These are phyloP conservation scores for Eutrema japonicum DNA, from an alignment of 345 rosid genomes.

Conservation along the genomic window DNA sequence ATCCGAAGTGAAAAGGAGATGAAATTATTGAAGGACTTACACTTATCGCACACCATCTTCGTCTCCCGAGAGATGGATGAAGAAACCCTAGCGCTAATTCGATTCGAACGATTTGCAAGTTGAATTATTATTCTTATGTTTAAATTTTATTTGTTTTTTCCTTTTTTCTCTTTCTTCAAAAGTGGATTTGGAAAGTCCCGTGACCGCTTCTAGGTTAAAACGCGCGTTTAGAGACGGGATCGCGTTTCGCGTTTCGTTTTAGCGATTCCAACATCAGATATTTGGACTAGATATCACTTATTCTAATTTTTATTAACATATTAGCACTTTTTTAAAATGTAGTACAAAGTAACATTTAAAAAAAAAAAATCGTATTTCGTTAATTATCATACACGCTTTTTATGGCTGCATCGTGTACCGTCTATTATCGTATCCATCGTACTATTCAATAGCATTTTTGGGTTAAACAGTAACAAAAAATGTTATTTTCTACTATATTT, in stretches of 20 bases:
- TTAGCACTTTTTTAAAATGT: no score
- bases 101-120: conserved; percentile 11
- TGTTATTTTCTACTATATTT: no score
- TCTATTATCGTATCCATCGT: no score
- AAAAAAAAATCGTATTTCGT: no score
- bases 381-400: no score
- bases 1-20: neutral
- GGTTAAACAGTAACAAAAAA: no score
- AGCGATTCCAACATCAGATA: no score
- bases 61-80: conserved; percentile 9
- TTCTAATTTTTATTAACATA: no score
- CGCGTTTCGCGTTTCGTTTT: conserved; percentile 14
- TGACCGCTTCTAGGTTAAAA: neutral
- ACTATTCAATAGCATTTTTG: no score
- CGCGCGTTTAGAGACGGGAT: neutral
- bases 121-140: conserved; percentile 4
- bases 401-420: no score
- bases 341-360: no score
- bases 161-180: neutral
- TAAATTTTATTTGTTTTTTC: neutral
- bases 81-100: conserved; percentile 35
- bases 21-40: conserved; percentile 47
- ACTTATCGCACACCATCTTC: conserved; percentile 91
- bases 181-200: neutral
- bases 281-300: no score